A percentile compares a stretch with the other conserved stretches of the same genome.
These are phyloP conservation scores for Mycena epipterygia DNA, from an alignment of 768 basidiomycete genomes.

Conservation along the genomic window DNA sequence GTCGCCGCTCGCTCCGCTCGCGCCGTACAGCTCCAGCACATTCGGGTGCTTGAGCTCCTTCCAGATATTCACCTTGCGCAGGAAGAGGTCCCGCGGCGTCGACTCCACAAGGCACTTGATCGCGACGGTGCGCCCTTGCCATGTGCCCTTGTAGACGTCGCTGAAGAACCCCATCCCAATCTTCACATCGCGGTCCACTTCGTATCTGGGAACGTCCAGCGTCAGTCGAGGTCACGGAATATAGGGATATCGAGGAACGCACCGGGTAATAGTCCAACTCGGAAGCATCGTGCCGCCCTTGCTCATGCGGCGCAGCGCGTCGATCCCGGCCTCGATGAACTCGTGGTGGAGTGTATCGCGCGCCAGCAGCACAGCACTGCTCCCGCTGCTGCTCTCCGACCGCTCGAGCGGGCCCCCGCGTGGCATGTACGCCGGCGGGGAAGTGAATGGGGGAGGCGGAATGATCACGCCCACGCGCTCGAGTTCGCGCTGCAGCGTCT, in stretches of 20 bases:
- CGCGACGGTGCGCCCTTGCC: conserved; percentile 75
- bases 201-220: conserved; percentile 64
- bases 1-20: conserved; percentile 78
- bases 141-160: conserved; percentile 82
- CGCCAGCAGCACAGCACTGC: conserved; percentile 11
- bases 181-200: conserved; percentile 77
- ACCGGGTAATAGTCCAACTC: conserved; percentile 84
- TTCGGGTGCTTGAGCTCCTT: conserved; percentile 75
- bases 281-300: conserved; percentile 62
- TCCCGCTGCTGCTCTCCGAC: conserved; percentile 26
- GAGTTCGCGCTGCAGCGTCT: conserved; percentile 80
- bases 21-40: conserved; percentile 82
- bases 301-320: conserved; percentile 77
- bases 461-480: conserved; percentile 54
- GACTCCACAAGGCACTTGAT: conserved; percentile 78
- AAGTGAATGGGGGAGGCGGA: not conserved
- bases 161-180: conserved; percentile 85
- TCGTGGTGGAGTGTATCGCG: conserved; percentile 72
- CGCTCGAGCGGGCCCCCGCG: conserved; percentile 15
- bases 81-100: conserved; percentile 74
- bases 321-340: conserved; percentile 81
- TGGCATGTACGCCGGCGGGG: conserved; percentile 25
- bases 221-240: not conserved
- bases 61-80: conserved; percentile 82
- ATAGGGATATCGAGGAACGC: conserved; percentile 15